Evolutionary conservation across 2,329 filamentous ascomycete genomes (phyloP).

Genomic region (Metarhizium humberi): DNA sequence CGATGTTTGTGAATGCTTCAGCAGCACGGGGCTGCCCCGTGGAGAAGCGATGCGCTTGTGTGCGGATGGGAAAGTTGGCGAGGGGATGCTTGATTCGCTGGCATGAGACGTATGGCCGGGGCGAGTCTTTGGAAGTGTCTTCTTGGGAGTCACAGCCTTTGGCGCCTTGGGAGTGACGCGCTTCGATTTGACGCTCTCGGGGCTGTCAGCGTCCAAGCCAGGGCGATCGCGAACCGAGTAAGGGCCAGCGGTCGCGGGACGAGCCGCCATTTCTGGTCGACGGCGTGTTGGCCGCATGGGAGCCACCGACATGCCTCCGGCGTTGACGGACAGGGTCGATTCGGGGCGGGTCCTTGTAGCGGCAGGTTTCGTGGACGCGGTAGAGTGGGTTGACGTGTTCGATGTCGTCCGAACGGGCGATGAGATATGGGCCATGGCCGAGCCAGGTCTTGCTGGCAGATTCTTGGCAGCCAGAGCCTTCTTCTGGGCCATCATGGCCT

Average conservation of each 20-base stretch:
- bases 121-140: constrained; percentile 34
- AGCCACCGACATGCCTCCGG: constrained; percentile 52
- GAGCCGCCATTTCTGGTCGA: constrained; percentile 46
- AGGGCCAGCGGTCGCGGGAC: constrained; percentile 56
- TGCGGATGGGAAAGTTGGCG: constrained; percentile 28
- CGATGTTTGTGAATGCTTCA: constrained; percentile 23
- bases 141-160: constrained; percentile 43
- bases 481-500: constrained; percentile 78
- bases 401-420: constrained; percentile 34
- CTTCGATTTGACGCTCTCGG: constrained; percentile 37
- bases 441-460: constrained; percentile 48
- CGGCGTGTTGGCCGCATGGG: constrained; percentile 52
- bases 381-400: constrained; percentile 20
- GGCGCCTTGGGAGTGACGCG: constrained; percentile 35
- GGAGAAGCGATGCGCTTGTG: constrained; percentile 29
- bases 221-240: constrained; percentile 51
- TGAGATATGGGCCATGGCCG: constrained; percentile 54
- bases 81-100: constrained; percentile 41
- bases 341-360: constrained; percentile 32
- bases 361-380: constrained; percentile 22
- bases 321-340: constrained; percentile 33
- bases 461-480: constrained; percentile 43
- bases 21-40: constrained; percentile 30
- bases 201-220: constrained; percentile 29
- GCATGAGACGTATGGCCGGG: constrained; percentile 38